Conservation (phyloP, 73 alveolate genomes). For the Paramecium octaurelia region DNA sequence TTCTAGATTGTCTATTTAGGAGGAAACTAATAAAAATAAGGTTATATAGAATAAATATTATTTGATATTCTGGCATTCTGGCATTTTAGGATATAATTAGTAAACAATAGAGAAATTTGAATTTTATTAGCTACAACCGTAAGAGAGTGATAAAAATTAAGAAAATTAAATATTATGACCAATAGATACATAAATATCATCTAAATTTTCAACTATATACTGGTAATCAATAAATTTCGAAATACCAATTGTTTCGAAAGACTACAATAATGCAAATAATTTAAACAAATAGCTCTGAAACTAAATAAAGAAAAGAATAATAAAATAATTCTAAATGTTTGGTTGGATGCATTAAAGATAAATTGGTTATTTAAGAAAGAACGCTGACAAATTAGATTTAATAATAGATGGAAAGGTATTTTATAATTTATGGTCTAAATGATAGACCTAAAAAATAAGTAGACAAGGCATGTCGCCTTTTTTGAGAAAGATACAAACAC, state of each 20-base stretch:
- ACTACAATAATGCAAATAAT: too few relatives aligned
- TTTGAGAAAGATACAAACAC: slow-evolving; percentile 58
- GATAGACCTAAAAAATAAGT: slow-evolving; percentile 65
- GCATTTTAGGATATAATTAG: slow-evolving; percentile 66
- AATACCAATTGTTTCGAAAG: too few relatives aligned
- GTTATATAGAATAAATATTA: too few relatives aligned
- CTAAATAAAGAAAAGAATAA: neutral
- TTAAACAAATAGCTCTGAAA: too few relatives aligned
- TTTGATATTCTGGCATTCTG: neutral
- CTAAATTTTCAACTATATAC: slow-evolving; percentile 83
- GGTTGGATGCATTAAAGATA: slow-evolving; percentile 79
- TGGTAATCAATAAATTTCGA: slow-evolving; percentile 72
- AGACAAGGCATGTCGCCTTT: slow-evolving; percentile 42
- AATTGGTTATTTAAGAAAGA: slow-evolving; percentile 66
- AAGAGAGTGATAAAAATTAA: slow-evolving; percentile 64
- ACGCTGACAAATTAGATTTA: slow-evolving; percentile 73
- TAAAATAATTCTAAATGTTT: neutral
- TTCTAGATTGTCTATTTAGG: too few relatives aligned
- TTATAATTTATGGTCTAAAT: slow-evolving; percentile 64
- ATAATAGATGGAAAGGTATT: slow-evolving; percentile 61
- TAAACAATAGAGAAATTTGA: slow-evolving; percentile 59
- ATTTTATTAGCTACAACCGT: slow-evolving; percentile 67
- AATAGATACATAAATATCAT: slow-evolving; percentile 45
- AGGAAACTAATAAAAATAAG: too few relatives aligned
- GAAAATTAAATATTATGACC: slow-evolving; percentile 54